Evolutionary conservation across 2,329 filamentous ascomycete genomes (phyloP).

Genomic region (Colletotrichum sp.): DNA sequence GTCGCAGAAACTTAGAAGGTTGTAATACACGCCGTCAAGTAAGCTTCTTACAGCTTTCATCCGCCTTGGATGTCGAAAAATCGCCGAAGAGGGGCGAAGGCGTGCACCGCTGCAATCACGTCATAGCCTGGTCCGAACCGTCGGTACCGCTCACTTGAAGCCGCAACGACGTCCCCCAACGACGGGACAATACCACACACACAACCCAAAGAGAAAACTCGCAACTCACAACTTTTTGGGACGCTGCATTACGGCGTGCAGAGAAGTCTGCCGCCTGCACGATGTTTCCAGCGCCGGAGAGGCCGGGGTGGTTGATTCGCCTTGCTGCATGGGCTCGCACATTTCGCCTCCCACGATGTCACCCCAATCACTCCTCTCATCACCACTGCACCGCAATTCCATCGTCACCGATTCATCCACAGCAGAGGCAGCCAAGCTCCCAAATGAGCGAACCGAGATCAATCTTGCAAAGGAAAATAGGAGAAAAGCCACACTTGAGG

Average conservation of each 20-base stretch:
- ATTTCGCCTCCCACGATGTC: slow-evolving; percentile 1
- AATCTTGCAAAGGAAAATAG: background rate
- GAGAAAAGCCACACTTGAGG: background rate
- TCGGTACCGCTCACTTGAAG: background rate
- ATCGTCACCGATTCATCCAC: background rate
- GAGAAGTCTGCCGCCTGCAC: background rate
- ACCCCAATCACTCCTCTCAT: background rate
- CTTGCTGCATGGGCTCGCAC: background rate
- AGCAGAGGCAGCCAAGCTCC: background rate
- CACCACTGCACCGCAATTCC: background rate
- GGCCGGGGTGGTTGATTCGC: background rate
- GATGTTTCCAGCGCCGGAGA: background rate
- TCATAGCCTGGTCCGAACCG: slow-evolving; percentile 13
- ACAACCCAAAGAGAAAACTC: background rate
- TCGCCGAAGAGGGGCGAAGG: background rate
- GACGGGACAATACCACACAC: background rate
- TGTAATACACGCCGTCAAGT: background rate
- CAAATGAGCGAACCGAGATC: background rate
- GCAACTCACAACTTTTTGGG: background rate
- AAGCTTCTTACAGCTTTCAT: slow-evolving; percentile 7
- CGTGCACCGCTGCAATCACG: background rate
- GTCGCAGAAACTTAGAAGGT: background rate
- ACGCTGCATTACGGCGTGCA: background rate
- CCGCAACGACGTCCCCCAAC: background rate
- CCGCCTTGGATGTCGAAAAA: background rate